These are phyloP conservation scores for Millerago galiae DNA, from an alignment of 805 yeast genomes.

Conservation along the genomic window DNA sequence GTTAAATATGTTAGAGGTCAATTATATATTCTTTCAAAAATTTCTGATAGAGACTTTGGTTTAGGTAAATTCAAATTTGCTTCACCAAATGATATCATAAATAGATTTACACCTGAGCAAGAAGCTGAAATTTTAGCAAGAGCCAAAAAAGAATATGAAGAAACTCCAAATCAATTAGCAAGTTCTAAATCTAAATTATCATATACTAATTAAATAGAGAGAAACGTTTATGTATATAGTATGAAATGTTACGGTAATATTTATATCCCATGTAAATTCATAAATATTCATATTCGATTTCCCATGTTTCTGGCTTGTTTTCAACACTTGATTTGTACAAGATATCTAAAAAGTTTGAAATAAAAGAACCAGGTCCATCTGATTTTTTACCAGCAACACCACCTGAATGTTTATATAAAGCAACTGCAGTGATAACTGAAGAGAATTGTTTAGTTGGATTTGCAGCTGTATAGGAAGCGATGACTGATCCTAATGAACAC, in stretches of 20 bases:
- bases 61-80: slow-evolving; percentile 83
- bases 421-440: slow-evolving; percentile 14
- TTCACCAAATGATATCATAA: slow-evolving; percentile 73
- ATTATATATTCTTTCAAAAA: slow-evolving; percentile 75
- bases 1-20: slow-evolving; percentile 90
- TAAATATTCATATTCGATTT: background rate
- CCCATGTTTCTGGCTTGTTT: slow-evolving; percentile 7
- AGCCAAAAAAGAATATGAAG: slow-evolving; percentile 43
- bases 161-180: slow-evolving; percentile 42
- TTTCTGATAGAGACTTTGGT: slow-evolving; percentile 90
- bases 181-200: slow-evolving; percentile 51
- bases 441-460: slow-evolving; percentile 7
- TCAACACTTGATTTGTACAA: slow-evolving; percentile 3
- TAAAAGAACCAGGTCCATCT: slow-evolving; percentile 14
- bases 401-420: slow-evolving; percentile 15
- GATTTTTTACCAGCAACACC: slow-evolving; percentile 9
- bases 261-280: background rate
- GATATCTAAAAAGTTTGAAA: slow-evolving; percentile 9
- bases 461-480: slow-evolving; percentile 38
- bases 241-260: background rate
- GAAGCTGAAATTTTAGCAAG: slow-evolving; percentile 44
- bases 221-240: background rate
- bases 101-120: slow-evolving; percentile 61
- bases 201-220: slow-evolving; percentile 34
- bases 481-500: slow-evolving; percentile 70